Evolutionary conservation across 2,329 filamentous ascomycete genomes (phyloP), one percentile per base, ranked within the genome.

Genomic region (Triangularia setosa): DNA sequence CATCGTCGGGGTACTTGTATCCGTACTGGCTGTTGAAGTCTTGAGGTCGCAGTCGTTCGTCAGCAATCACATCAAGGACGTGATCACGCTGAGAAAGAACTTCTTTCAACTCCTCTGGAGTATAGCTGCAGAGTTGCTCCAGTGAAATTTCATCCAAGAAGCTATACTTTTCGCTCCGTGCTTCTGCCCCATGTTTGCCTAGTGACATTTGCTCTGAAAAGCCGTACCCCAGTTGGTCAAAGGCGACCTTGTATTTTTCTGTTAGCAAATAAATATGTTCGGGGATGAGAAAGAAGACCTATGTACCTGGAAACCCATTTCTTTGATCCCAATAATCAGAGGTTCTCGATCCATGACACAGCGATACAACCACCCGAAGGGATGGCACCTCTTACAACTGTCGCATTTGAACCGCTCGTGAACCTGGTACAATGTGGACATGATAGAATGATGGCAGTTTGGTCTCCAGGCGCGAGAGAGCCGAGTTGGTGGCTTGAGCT

Each of bases 311-410:
- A 56, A 28, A 52, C 69, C 67, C 21, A 64, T 56, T 58, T 62
- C 54, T 67, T 73, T 69, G 18, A 75, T 74, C 52, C 79, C 75
- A 18, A 78, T 74, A 28, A 83, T 72, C 64, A 73, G 65, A 23
- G 72, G 72, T 28, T 84, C 80, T 11, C 78, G 78, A 70, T 93
- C 90, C 73, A 91, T 85, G 12, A 82, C 84, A 75, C 92, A 95
- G 65, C 83, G 80, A 74, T 91, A 95, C 23, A 95, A 77, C 85
- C 89, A 95, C 25, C 90, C 90, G 61, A 88, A 80, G 16, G 80
- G 76, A 0, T 88, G 84, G 1, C 75, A 74, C 48, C 77, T 76
- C 44, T 78, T 77, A 70, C 91, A 95, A 24, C 80, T 72, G 7
- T 81, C 76, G 76, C 91, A 95, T 18, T 74, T 72, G 56, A 79